Base-by-base conservation (phyloP, 2,329 filamentous ascomycete genomes). In the Akanthomyces lecanii region DNA sequence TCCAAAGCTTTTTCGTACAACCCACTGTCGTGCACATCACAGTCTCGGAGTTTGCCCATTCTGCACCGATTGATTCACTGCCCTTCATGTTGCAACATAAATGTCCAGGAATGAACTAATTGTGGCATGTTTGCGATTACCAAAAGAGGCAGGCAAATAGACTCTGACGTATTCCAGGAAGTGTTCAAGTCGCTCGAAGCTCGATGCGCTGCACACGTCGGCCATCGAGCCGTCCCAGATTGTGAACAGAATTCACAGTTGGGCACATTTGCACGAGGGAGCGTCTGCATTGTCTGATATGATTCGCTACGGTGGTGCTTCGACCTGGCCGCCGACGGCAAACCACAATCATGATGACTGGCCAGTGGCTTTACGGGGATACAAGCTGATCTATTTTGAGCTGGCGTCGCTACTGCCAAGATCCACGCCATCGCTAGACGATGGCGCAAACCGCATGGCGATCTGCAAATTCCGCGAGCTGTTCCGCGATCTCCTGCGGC, bases 301-400 rank as follows among this genome's bases (percentile, higher is more conserved):
- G 47, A 50, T 50, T 30, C 23, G 47, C 5, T 38, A 56, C 16
- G 53, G 30, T 14, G 53, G 53, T 21, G 53, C 38, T 2, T 33
- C 28, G 10, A 10, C 12, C 6, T 56, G 53, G 53, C 53, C 53
- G 16, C 53, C 53, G 1, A 18, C 10, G 6, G 36, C 33, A 2
- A 38, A 18, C 36, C 33, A 56, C 14, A 30, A 50, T 30, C 23
- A 28, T 5, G 53, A 44, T 3, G 36, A 14, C 21, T 75, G 72
- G 72, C 73, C 73, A 8, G 40, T 33, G 4, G 65, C 66, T 3
- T 67, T 75, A 45, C 67, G 64, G 11, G 69, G 72, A 6, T 75
- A 72, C 55, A 66, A 68, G n/a, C 67, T 71, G 12, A 70, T 73
- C 40, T 75, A 73, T 62, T 59, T 67, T 10, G 70, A 71, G 53